Evolutionary conservation across 768 basidiomycete species (phyloP).

Genomic region (Hericium coralloides): DNA sequence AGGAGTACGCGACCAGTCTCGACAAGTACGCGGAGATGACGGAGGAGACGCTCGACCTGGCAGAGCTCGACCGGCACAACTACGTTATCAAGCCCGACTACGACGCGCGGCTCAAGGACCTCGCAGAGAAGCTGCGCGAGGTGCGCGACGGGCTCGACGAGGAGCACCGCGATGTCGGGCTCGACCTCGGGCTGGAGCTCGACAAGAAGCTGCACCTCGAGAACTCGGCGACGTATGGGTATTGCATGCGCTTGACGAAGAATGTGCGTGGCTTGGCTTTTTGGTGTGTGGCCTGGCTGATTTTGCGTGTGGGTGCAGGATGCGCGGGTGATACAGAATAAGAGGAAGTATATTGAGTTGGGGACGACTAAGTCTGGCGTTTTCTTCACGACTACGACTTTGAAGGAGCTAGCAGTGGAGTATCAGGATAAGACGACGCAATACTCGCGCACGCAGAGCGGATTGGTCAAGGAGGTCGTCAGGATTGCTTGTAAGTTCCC

Average conservation of each 20-base stretch:
- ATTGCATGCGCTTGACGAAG: slow-evolving; percentile 89
- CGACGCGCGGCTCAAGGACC: slow-evolving; percentile 60
- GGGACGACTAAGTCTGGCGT: slow-evolving; percentile 79
- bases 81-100: slow-evolving; percentile 92
- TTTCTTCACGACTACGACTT: slow-evolving; percentile 73
- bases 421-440: slow-evolving; percentile 55
- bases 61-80: slow-evolving; percentile 75
- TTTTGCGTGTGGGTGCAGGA: slow-evolving; percentile 44
- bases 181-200: slow-evolving; percentile 69
- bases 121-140: slow-evolving; percentile 58
- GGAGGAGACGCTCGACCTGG: slow-evolving; percentile 89
- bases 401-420: slow-evolving; percentile 67
- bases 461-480: slow-evolving; percentile 88
- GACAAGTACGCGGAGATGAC: slow-evolving; percentile 89
- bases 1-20: slow-evolving; percentile 54
- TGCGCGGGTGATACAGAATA: slow-evolving; percentile 53
- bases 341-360: slow-evolving; percentile 72
- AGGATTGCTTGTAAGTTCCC: slow-evolving; percentile 70
- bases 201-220: slow-evolving; percentile 97
- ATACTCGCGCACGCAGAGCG: slow-evolving; percentile 71
- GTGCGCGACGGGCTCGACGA: slow-evolving; percentile 74
- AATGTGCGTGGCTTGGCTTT: slow-evolving; percentile 42
- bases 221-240: slow-evolving; percentile 81
- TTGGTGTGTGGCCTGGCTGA: background rate
- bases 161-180: slow-evolving; percentile 64